Evolutionary conservation across 768 basidiomycete genomes (phyloP).

Genomic region (Tephrocybe sp.): DNA sequence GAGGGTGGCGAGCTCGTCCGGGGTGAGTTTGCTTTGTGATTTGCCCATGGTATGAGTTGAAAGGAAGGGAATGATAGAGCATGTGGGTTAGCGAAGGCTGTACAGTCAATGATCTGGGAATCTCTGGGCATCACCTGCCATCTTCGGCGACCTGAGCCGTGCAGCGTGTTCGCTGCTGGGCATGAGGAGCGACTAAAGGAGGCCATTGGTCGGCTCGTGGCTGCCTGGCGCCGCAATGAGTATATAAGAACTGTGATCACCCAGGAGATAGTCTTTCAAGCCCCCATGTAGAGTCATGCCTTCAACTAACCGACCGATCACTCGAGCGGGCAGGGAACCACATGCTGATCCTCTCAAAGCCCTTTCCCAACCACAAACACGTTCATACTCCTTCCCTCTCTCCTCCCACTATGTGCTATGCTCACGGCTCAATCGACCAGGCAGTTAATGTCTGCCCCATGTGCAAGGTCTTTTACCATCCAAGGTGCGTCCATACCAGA

Average conservation of each 20-base stretch:
- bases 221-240: conserved; percentile 6
- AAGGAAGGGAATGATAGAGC: conserved; percentile 8
- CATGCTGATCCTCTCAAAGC: conserved; percentile 30
- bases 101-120: conserved; percentile 16
- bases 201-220: conserved; percentile 19
- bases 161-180: conserved; percentile 25
- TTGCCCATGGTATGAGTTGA: conserved; percentile 80
- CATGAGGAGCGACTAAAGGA: conserved; percentile 25
- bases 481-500: conserved; percentile 44
- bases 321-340: conserved; percentile 31
- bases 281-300: conserved; percentile 22
- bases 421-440: conserved; percentile 67
- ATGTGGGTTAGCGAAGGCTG: conserved; percentile 16
- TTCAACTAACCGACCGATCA: conserved; percentile 25
- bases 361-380: conserved; percentile 33
- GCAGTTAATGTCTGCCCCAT: conserved; percentile 72
- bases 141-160: conserved; percentile 21
- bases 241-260: conserved; percentile 16
- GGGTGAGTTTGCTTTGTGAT: conserved; percentile 92
- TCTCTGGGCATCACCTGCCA: conserved; percentile 22
- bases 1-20: conserved; percentile 90
- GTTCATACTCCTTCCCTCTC: conserved; percentile 34
- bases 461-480: conserved; percentile 79
- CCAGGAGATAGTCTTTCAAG: not conserved
- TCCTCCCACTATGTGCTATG: conserved; percentile 64